Base-by-base conservation (phyloP, 192 early-diverging fungal species). In the Mycoemilia scoparia region DNA sequence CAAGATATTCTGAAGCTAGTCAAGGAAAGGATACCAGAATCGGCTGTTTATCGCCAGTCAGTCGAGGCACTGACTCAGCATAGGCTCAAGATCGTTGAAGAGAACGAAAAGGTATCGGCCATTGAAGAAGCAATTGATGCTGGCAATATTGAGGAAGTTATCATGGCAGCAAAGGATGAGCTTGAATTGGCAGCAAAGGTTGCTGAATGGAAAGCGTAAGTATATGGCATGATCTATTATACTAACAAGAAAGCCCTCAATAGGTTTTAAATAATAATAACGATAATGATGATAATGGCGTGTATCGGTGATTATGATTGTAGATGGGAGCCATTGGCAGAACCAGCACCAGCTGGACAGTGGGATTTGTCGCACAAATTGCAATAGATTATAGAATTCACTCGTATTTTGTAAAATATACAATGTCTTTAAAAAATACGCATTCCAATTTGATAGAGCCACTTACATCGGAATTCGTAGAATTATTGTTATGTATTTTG, bases 141-240 rank as follows among this genome's bases (percentile, higher is more conserved):
- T 21, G 87, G 87, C 20, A 82, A 87, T 61, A 81, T 96, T 43
- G 91, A 96, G 56, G 86, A 96, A 67, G 60, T 96, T 4, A 77
- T 92, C 39, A 45, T 57, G 24, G 82, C 82, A 50, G 91, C 91
- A 5, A 66, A 86, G 41, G 84, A 84, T 29, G 91, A 96, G 54
- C 64, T 87, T 36, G 74, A 69, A 42, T 63, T 96, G 24, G 69
- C 84, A 14, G 57, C 40, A 27, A 74, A 84, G 50, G 79, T 96
- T 76, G 71, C 76, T 36, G 77, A 86, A 65, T 84, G 76, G 74
- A 87, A 80, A 68, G 70, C 78, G n/a, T n/a, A n/a, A n/a, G n/a
- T n/a, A n/a, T n/a, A n/a, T 39, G 67, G 55, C 53, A 63, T 62
- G 4, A 9, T 10, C 30, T 36, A 27, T 17, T 14, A 21, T 55